A percentile compares a stretch with the other conserved stretches of the same genome.
phyloP scores from a whole-genome alignment of 1,284 basidiomycete genomes.

The Bondarzewia mesenterica region DNA sequence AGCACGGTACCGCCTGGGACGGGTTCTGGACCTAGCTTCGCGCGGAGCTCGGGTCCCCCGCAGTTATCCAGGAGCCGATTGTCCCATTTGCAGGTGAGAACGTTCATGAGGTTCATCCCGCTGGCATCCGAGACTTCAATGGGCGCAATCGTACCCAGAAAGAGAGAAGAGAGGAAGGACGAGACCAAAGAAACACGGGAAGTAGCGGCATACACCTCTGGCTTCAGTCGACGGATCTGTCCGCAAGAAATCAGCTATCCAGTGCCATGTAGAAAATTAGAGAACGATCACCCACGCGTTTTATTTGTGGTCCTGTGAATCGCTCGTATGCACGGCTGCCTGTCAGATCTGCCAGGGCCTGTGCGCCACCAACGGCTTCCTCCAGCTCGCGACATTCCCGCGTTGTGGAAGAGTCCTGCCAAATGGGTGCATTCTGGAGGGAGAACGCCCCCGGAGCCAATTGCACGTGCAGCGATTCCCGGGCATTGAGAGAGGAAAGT shows the following conservation, averaged over 20 bases:
- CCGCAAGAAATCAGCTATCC: not conserved
- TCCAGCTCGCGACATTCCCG: constrained; percentile 69
- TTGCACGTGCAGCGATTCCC: constrained; percentile 43
- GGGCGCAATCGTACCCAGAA: constrained; percentile 59
- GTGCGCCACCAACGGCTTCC: constrained; percentile 57
- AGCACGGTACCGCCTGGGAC: constrained; percentile 62
- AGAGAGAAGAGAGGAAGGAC: constrained; percentile 77
- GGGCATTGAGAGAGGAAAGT: constrained; percentile 48
- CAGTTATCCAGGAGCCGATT: constrained; percentile 50
- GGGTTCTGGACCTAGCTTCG: constrained; percentile 77
- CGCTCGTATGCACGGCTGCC: constrained; percentile 84
- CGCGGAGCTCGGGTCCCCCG: constrained; percentile 56
- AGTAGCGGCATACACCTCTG: constrained; percentile 59
- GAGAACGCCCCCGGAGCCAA: constrained; percentile 64
- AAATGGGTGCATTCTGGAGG: constrained; percentile 69
- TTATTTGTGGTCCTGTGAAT: constrained; percentile 84
- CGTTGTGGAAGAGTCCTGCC: constrained; percentile 88
- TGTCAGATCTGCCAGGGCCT: constrained; percentile 65
- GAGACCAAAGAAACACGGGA: constrained; percentile 75
- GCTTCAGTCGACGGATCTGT: constrained; percentile 52
- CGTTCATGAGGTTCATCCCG: constrained; percentile 85
- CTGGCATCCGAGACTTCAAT: constrained; percentile 81
- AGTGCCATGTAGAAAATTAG: not conserved
- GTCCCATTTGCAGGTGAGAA: constrained; percentile 64
- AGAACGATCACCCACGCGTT: constrained; percentile 40